These are phyloP conservation scores for Cicer judaicum DNA, from an alignment of 306 rosid genomes.

Conservation along the genomic window DNA sequence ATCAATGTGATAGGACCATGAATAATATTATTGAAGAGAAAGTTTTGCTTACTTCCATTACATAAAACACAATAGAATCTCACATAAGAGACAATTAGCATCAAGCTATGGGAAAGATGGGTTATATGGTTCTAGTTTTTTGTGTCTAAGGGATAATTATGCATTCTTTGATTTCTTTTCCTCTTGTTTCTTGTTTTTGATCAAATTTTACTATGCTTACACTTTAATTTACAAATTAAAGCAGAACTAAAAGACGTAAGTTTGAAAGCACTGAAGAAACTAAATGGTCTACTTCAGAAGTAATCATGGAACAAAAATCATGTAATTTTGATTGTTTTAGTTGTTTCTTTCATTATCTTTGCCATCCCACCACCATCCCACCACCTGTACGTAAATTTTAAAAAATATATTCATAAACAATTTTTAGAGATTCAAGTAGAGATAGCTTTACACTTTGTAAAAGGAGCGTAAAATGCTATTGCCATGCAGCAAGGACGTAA, in stretches of 20 bases:
- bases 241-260: slow-evolving; percentile 66
- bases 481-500: no score
- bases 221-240: slow-evolving; percentile 33
- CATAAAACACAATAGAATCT: neutral
- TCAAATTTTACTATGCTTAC: slow-evolving; percentile 12
- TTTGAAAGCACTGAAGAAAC: slow-evolving; percentile 56
- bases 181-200: slow-evolving; percentile 19
- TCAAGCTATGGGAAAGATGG: slow-evolving; percentile 3
- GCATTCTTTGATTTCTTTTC: slow-evolving; percentile 23
- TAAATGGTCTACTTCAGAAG: slow-evolving; percentile 52
- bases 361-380: neutral
- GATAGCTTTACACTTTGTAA: no score
- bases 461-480: no score
- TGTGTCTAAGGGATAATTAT: slow-evolving; percentile 13
- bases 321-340: slow-evolving; percentile 49
- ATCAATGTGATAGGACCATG: neutral
- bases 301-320: slow-evolving; percentile 40
- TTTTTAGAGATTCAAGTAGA: slow-evolving; percentile 14
- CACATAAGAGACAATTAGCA: neutral
- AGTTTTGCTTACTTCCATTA: neutral
- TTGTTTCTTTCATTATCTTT: slow-evolving; percentile 28
- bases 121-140: slow-evolving; percentile 1
- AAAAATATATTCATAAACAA: neutral
- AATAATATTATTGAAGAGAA: neutral
- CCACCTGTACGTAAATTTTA: neutral